Conservation (phyloP, 371 early-diverging fungal species). For the Homolaphlyctis polyrhiza region DNA sequence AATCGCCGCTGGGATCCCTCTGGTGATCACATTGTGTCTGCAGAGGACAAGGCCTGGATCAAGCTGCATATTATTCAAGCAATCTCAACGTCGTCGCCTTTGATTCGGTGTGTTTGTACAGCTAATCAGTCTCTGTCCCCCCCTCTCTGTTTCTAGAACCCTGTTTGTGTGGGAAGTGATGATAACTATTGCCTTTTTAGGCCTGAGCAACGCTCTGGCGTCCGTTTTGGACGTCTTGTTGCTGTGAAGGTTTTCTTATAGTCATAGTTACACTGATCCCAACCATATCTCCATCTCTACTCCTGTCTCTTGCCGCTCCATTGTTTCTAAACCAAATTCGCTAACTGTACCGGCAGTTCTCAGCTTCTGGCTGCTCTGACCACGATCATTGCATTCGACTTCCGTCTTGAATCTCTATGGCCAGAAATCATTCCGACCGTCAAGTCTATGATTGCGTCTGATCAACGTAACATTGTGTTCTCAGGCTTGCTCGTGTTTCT, state of each 20-base stretch:
- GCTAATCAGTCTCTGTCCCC: not conserved
- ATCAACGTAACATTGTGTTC: slow-evolving; percentile 46
- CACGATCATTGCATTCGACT: slow-evolving; percentile 64
- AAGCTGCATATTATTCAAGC: slow-evolving; percentile 69
- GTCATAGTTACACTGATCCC: slow-evolving; percentile 16
- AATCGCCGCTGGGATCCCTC: slow-evolving; percentile 65
- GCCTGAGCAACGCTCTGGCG: not conserved
- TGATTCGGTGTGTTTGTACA: slow-evolving; percentile 56
- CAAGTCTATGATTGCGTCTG: slow-evolving; percentile 43
- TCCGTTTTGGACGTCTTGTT: not conserved
- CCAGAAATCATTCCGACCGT: slow-evolving; percentile 65
- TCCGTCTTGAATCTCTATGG: slow-evolving; percentile 62
- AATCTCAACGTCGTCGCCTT: slow-evolving; percentile 57
- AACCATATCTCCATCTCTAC: not conserved
- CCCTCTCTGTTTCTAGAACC: not conserved
- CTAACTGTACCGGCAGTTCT: slow-evolving; percentile 36
- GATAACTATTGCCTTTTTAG: not conserved
- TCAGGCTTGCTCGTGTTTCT: slow-evolving; percentile 71
- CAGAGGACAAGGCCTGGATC: slow-evolving; percentile 65
- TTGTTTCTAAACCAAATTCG: not conserved
- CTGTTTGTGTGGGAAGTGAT: not conserved
- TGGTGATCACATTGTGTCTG: slow-evolving; percentile 46
- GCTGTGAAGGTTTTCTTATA: slow-evolving; percentile 5
- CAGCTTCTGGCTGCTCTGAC: slow-evolving; percentile 70
- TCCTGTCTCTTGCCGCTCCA: not conserved